These are phyloP conservation scores for Lachancea waltii DNA, from an alignment of 805 yeast genomes.

Conservation along the genomic window DNA sequence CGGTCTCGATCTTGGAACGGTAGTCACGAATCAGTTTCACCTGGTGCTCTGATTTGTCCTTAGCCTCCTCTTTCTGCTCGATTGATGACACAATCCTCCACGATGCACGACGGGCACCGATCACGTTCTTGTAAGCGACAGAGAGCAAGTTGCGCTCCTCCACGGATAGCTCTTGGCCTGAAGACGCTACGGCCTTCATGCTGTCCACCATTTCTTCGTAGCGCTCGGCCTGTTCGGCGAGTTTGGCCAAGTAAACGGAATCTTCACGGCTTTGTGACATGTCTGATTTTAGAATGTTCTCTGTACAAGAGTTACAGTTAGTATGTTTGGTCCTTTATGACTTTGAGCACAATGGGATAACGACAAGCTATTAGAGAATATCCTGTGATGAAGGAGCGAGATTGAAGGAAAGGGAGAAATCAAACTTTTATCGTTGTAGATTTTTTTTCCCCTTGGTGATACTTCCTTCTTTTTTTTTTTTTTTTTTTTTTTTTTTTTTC, in stretches of 20 bases:
- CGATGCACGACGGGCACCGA: constrained; percentile 98
- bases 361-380: too few relatives aligned
- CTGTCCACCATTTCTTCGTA: constrained; percentile 99
- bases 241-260: constrained; percentile 94
- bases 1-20: constrained; percentile 90
- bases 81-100: constrained; percentile 98
- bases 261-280: constrained; percentile 93
- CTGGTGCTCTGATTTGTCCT: constrained; percentile 81
- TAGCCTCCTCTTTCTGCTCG: constrained; percentile 96
- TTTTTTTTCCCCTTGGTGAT: not conserved
- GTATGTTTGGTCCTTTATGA: not conserved
- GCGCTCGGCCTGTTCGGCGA: constrained; percentile 99
- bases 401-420: too few relatives aligned
- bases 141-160: constrained; percentile 97
- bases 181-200: constrained; percentile 95
- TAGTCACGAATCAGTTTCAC: constrained; percentile 85
- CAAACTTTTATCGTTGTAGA: not conserved
- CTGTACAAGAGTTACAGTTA: not conserved
- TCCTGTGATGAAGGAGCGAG: not conserved
- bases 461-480: not conserved
- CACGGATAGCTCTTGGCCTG: constrained; percentile 91
- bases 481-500: constrained; percentile 1
- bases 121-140: constrained; percentile 96
- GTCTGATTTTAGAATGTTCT: constrained; percentile 12
- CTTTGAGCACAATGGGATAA: too few relatives aligned